phyloP scores from a whole-genome alignment of 2,329 filamentous ascomycete species.

The Elsinoe batatas region DNA sequence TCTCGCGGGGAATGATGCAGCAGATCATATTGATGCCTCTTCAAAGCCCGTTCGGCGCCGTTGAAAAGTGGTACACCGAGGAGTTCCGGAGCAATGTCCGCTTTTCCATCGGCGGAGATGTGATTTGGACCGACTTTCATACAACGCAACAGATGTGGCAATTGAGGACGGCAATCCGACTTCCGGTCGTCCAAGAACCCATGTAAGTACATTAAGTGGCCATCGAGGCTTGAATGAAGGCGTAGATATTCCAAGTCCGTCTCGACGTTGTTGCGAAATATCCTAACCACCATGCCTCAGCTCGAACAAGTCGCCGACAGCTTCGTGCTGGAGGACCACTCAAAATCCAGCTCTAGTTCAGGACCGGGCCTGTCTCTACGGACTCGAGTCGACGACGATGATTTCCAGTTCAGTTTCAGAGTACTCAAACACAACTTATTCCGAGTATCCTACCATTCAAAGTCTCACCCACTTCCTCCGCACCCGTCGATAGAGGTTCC shows the following conservation, averaged over 20 bases:
- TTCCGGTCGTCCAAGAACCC: too few relatives aligned
- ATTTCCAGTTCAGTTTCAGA: slow-evolving; percentile 54
- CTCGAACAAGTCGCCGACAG: background rate
- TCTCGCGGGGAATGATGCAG: background rate
- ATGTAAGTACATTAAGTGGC: too few relatives aligned
- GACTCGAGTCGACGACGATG: background rate
- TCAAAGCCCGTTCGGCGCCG: too few relatives aligned
- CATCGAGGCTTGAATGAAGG: too few relatives aligned
- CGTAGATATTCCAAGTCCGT: too few relatives aligned
- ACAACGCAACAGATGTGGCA: too few relatives aligned
- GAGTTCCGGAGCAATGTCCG: too few relatives aligned
- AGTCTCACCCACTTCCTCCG: slow-evolving; percentile 53
- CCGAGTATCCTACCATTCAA: slow-evolving; percentile 55
- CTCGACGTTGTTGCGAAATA: background rate
- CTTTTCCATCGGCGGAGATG: too few relatives aligned
- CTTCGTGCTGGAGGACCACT: background rate
- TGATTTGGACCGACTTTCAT: too few relatives aligned
- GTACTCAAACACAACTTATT: slow-evolving; percentile 54
- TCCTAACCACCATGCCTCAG: background rate
- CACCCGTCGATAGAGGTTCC: slow-evolving; percentile 45
- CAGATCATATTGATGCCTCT: too few relatives aligned
- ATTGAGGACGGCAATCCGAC: too few relatives aligned
- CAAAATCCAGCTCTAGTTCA: background rate
- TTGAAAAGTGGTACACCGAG: too few relatives aligned
- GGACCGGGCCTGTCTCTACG: background rate